Evolutionary conservation across 23 red algal genomes (phyloP), one percentile per base, ranked within the genome.

Genomic region (Gracilaria domingensis): DNA sequence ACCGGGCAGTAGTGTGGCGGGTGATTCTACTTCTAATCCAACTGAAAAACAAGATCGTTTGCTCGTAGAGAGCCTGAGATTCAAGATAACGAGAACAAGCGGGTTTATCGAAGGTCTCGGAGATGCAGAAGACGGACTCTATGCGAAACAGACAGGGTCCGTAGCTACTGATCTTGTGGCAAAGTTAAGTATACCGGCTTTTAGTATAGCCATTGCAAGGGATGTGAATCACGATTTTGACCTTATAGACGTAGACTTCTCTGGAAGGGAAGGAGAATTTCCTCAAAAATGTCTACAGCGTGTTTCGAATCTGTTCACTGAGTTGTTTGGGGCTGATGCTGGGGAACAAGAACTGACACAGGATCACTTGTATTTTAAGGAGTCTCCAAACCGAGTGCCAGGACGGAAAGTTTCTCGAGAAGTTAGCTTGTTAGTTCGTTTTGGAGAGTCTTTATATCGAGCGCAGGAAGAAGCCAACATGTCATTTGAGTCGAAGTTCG

Each of bases 241-340:
- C 48, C 45, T 90, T 4, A 44, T 90, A 79, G 87, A 90, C 42
- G 45, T 90, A 24, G 87, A 90, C 57, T 90, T 90, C 58, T 90
- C 87, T 12, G 73, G 58, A 21, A 47, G 87, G n/a, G 84, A 88
- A 55, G 87, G 87, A 65, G 73, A 90, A 47, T 90, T 90, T 64
- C 87, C 87, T 55, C 53, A 33, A 66, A 56, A 58, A 33, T 90
- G 87, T 25, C 26, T 90, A 29, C 87, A 90, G 58, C 76, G 74
- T 26, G 71, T 90, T 48, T 80, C 76, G 38, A 90, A 81, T 66
- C 64, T 90, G 44, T 69, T 90, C 54, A 32, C 87, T 6, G 87
- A 90, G 20, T 51, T 90, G 40, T 90, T 90, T 80, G 87, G 87
- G 16, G 87, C 87, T 2, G 87, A 81, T 3, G 87, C 49, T 42